Conservation (phyloP, 2,329 filamentous ascomycete species). For the Mollisiaceae sp. region DNA sequence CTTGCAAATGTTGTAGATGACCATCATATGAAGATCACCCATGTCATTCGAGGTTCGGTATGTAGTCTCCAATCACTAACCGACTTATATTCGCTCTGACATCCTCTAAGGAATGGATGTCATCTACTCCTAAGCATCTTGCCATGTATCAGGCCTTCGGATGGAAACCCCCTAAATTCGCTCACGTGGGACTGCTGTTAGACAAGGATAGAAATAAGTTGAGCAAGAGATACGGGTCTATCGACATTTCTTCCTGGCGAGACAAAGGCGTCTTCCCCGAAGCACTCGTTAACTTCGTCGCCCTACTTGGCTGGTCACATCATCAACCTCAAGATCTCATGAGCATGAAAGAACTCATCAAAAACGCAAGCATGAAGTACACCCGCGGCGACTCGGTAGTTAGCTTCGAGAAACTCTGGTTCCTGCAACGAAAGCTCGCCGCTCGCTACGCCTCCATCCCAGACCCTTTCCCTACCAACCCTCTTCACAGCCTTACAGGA, state of each 20-base stretch:
- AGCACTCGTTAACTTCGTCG: slow-evolving; percentile 78
- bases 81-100: neutral
- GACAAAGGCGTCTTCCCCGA: slow-evolving; percentile 66
- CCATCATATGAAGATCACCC: slow-evolving; percentile 92
- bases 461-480: slow-evolving; percentile 19
- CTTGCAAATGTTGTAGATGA: slow-evolving; percentile 97
- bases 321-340: slow-evolving; percentile 71
- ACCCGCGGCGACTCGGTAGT: slow-evolving; percentile 90
- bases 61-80: slow-evolving; percentile 36
- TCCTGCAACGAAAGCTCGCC: slow-evolving; percentile 74
- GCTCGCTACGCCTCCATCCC: slow-evolving; percentile 34
- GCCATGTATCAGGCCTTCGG: slow-evolving; percentile 77
- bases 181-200: slow-evolving; percentile 78
- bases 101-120: slow-evolving; percentile 81
- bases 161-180: slow-evolving; percentile 76
- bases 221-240: slow-evolving; percentile 80
- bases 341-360: slow-evolving; percentile 70
- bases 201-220: slow-evolving; percentile 74
- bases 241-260: slow-evolving; percentile 63
- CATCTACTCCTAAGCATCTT: slow-evolving; percentile 83
- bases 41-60: slow-evolving; percentile 88
- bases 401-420: slow-evolving; percentile 77
- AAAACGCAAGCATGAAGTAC: slow-evolving; percentile 82
- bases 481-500: slow-evolving; percentile 34
- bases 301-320: slow-evolving; percentile 84